Conservation (phyloP, 2,329 filamentous ascomycete species). For the Diaporthe citri region DNA sequence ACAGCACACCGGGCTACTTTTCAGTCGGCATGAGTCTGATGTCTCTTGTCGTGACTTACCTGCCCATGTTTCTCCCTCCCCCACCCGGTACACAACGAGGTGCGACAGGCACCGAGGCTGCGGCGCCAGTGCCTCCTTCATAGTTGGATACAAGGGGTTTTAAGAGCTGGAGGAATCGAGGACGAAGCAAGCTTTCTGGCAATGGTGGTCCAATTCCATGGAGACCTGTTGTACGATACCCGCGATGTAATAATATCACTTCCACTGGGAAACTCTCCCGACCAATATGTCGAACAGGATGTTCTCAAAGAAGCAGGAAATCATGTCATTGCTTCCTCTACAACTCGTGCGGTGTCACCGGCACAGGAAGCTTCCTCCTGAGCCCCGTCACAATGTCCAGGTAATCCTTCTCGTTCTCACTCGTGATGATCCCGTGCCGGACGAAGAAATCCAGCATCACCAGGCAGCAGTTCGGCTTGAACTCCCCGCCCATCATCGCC, state of each 20-base stretch:
- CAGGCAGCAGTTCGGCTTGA: constrained; percentile 86
- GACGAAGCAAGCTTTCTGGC: background rate
- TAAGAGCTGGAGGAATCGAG: background rate
- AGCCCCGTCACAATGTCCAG: constrained; percentile 71
- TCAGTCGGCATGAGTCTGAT: constrained; percentile 52
- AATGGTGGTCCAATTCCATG: background rate
- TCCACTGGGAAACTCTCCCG: background rate
- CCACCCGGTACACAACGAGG: constrained; percentile 42
- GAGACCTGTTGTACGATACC: constrained; percentile 29
- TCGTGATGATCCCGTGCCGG: constrained; percentile 79
- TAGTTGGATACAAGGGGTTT: constrained; percentile 13
- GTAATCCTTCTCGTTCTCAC: constrained; percentile 79
- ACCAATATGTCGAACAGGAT: background rate
- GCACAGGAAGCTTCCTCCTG: constrained; percentile 58
- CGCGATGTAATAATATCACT: constrained; percentile 21
- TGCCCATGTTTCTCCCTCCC: constrained; percentile 52
- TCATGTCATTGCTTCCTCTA: background rate
- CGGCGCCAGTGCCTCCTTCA: constrained; percentile 46
- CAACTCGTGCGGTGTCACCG: constrained; percentile 40
- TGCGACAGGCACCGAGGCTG: constrained; percentile 47
- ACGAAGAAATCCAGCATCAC: constrained; percentile 87
- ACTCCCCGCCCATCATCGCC: constrained; percentile 76
- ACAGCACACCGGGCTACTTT: constrained; percentile 72
- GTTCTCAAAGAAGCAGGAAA: background rate
- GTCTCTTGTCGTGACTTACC: constrained; percentile 53